Percentiles rank a stretch among this genome's conserved stretches.
Conservation (phyloP, 805 yeast species). For the Monosporozyma servazzii region DNA sequence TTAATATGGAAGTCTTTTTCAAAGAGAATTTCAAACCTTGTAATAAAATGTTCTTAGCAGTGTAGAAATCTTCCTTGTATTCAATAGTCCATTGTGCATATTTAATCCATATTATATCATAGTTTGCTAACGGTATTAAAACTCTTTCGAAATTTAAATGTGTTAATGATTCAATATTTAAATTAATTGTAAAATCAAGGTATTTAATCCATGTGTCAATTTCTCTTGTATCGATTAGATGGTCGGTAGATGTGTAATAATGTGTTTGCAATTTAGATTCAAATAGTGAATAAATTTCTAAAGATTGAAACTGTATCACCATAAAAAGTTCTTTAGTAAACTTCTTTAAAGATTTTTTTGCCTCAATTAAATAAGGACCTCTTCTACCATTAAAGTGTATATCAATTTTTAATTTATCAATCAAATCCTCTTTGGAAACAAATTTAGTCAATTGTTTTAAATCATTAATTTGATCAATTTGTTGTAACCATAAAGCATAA, state of each 20-base stretch:
- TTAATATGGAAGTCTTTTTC: constrained; percentile 18
- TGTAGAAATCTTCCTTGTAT: constrained; percentile 12
- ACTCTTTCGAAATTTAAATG: constrained; percentile 29
- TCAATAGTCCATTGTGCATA: constrained; percentile 26
- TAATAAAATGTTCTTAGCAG: constrained; percentile 19
- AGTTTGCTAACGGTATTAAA: constrained; percentile 23
- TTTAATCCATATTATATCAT: constrained; percentile 26
- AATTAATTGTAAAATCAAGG: constrained; percentile 20
- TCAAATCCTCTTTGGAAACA: constrained; percentile 19
- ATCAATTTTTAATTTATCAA: constrained; percentile 19
- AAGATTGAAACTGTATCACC: constrained; percentile 24
- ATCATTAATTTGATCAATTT: constrained; percentile 24
- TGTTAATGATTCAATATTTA: constrained; percentile 13
- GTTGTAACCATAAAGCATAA: constrained; percentile 25
- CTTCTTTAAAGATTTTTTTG: constrained; percentile 24
- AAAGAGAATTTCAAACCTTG: constrained; percentile 16
- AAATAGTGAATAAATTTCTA: constrained; percentile 24
- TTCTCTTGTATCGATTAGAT: constrained; percentile 17
- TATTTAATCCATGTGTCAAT: constrained; percentile 24
- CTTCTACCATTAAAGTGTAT: constrained; percentile 17
- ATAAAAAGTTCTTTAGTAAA: constrained; percentile 25
- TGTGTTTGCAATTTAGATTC: constrained; percentile 24
- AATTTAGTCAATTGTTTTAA: constrained; percentile 18
- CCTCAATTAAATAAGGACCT: constrained; percentile 29
- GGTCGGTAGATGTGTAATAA: constrained; percentile 23